Evolutionary conservation across 495 filamentous ascomycete genomes (phyloP), one percentile per base, ranked within the genome.

Genomic region (Trichoderma asperelloides): DNA sequence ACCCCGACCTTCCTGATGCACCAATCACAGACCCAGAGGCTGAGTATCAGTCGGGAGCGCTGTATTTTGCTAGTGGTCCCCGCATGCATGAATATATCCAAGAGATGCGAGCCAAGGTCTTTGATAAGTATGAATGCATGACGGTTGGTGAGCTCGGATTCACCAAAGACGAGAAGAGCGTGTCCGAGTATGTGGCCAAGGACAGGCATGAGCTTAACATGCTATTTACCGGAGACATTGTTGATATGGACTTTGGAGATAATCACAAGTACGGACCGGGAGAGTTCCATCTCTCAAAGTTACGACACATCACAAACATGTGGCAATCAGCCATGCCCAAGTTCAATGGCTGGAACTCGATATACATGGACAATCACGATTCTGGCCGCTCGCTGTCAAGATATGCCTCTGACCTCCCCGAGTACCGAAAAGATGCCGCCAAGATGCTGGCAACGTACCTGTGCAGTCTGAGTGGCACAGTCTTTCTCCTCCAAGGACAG

Each of bases 401-500:
- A 3, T 90, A 79, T 62, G 71, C 71, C 13, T 74, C 81, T 8
- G 77, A 82, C 65, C 8, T 7, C 21, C 76, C 76, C 2, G 75
- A 83, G 66, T 70, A 77, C 39, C 78, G 85, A 37, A 69, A 75
- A 27, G 63, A 76, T 3, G 78, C 82, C 0, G 84, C 85, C 0
- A 92, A 92, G 74, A 82, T 89, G 76, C 72, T 92, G 49, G 85
- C 86, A 0, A 79, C 86, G 25, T 80, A 85, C 71, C 74, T 88
- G 70, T 78, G 79, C 0, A 76, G 71, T 0, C 62, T 72, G 37
- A 69, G 66, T 0, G 73, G 74, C 3, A 74, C 71, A 1, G 33
- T 88, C 5, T 91, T 87, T 68, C 70, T 91, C 5, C 90, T 89
- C 68, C 87, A 92, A 71, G 89, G 89, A 1, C 86, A 92, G 70